Conservation (phyloP, 2,329 filamentous ascomycete genomes). For the Cladosporium sp. region DNA sequence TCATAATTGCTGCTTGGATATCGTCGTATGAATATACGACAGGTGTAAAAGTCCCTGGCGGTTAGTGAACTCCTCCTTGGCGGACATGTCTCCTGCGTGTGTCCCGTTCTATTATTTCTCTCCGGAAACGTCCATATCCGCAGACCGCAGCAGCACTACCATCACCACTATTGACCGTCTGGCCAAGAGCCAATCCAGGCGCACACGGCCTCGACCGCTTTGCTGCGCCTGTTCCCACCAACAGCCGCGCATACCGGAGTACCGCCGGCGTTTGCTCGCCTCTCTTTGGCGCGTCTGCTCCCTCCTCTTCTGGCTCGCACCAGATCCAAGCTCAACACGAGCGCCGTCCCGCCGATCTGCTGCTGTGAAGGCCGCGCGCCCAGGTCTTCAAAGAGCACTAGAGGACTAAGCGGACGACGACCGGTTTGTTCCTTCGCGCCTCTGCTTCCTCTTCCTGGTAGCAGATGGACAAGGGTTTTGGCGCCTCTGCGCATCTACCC, state of each 20-base stretch:
- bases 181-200: background rate
- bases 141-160: background rate
- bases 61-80: background rate
- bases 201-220: constrained; percentile 8
- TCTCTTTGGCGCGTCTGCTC: background rate
- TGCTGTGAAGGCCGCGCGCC: constrained; percentile 5
- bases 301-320: background rate
- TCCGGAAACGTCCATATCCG: background rate
- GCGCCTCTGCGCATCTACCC: background rate
- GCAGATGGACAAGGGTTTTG: background rate
- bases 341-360: constrained; percentile 5
- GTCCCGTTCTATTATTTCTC: background rate
- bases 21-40: background rate
- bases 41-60: background rate
- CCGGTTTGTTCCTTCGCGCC: constrained; percentile 6
- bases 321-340: background rate
- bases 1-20: background rate
- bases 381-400: background rate
- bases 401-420: background rate
- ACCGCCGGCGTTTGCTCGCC: constrained; percentile 8
- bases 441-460: background rate
- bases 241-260: constrained; percentile 3
- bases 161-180: background rate
- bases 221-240: background rate
- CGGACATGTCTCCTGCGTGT: background rate